Evolutionary conservation across 2,329 filamentous ascomycete species (phyloP).

Genomic region (Diplodia seriata): DNA sequence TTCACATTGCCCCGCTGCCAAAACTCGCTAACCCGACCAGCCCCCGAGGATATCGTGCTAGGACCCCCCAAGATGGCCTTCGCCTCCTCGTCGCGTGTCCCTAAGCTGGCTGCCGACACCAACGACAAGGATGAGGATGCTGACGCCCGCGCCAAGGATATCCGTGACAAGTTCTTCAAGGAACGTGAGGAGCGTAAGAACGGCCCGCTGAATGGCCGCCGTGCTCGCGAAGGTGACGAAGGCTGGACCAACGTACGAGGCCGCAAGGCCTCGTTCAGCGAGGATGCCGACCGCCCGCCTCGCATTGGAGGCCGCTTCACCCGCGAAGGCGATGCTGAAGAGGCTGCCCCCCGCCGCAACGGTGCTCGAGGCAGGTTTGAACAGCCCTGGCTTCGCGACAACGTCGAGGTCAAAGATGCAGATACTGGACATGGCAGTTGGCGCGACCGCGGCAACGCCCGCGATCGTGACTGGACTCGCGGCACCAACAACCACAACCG

Average conservation of each 20-base stretch:
- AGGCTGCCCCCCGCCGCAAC: constrained; percentile 66
- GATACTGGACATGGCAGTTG: constrained; percentile 66
- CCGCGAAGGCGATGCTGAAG: constrained; percentile 57
- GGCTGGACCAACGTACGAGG: constrained; percentile 78
- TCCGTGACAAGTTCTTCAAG: constrained; percentile 50
- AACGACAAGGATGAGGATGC: constrained; percentile 51
- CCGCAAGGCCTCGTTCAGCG: constrained; percentile 71
- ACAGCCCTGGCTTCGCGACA: constrained; percentile 73
- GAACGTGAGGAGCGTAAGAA: constrained; percentile 50
- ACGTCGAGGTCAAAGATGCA: constrained; percentile 50
- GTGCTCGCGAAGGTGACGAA: constrained; percentile 64
- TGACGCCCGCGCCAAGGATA: constrained; percentile 37
- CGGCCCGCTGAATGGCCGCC: constrained; percentile 47
- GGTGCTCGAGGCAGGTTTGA: constrained; percentile 71
- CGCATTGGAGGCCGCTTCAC: constrained; percentile 56
- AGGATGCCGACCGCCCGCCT: constrained; percentile 73
- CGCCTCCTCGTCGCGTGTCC: constrained; percentile 72
- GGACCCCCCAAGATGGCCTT: constrained; percentile 85
- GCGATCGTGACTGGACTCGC: constrained; percentile 63
- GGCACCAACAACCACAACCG: constrained; percentile 58
- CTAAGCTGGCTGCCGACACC: constrained; percentile 50
- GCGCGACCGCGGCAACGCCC: constrained; percentile 57
- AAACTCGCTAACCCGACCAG: constrained; percentile 51
- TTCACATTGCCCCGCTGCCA: neutral
- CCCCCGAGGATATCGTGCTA: constrained; percentile 81